Evolutionary conservation across 495 filamentous ascomycete genomes (phyloP).

Genomic region (Trichocladium antarcticum): DNA sequence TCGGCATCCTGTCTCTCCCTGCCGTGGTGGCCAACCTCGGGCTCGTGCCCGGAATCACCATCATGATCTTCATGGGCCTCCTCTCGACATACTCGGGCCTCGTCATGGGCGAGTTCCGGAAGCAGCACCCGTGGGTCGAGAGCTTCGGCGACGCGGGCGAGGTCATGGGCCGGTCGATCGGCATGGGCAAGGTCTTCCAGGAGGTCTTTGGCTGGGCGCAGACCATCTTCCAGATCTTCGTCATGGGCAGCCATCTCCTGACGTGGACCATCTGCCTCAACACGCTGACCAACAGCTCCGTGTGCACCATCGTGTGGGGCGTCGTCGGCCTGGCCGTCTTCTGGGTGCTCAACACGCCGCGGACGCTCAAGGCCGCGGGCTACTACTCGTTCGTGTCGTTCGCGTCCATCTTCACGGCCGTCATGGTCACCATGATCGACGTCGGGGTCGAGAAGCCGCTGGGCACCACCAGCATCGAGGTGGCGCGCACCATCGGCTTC

Average conservation of each 20-base stretch:
- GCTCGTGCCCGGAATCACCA: conserved; percentile 8
- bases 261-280: conserved; percentile 18
- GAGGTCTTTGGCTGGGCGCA: conserved; percentile 17
- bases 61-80: conserved; percentile 10
- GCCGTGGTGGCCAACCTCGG: conserved; percentile 13
- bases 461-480: conserved; percentile 8
- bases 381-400: conserved; percentile 17
- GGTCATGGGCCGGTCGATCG: conserved; percentile 12
- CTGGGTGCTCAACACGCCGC: conserved; percentile 11
- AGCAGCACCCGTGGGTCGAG: conserved; percentile 9
- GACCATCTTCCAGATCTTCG: conserved; percentile 13
- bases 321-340: conserved; percentile 14
- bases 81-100: conserved; percentile 11
- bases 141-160: conserved; percentile 16
- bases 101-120: conserved; percentile 18
- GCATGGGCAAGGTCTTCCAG: conserved; percentile 12
- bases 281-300: conserved; percentile 10
- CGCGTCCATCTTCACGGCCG: conserved; percentile 15
- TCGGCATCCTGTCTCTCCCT: conserved; percentile 15
- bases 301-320: conserved; percentile 17
- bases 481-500: conserved; percentile 7
- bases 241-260: conserved; percentile 18
- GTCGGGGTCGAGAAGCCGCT: conserved; percentile 16
- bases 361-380: conserved; percentile 9
- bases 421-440: conserved; percentile 18